Percentiles rank a stretch among this genome's conserved stretches.
phyloP scores from a whole-genome alignment of 805 yeast genomes.

The Scheffersomyces stipitis region DNA sequence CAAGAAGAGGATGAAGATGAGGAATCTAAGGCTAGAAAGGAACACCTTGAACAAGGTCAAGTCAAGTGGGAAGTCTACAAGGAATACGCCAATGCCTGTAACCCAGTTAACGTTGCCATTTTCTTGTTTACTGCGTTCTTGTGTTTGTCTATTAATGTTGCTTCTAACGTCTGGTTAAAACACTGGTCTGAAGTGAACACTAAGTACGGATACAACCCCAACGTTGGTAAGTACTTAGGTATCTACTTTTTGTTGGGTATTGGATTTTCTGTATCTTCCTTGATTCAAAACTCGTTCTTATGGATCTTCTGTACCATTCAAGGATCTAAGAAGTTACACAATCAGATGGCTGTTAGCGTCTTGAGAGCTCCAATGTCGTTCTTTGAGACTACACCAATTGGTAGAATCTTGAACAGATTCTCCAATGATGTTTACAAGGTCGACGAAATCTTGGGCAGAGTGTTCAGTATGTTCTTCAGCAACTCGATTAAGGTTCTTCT shows the following conservation, averaged over 20 bases:
- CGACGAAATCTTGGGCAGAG: constrained; percentile 75
- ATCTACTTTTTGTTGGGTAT: constrained; percentile 77
- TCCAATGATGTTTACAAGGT: constrained; percentile 88
- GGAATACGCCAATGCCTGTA: constrained; percentile 87
- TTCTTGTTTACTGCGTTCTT: constrained; percentile 56
- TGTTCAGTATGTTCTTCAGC: constrained; percentile 65
- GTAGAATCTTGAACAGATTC: constrained; percentile 86
- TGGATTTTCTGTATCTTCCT: constrained; percentile 56
- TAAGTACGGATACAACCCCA: constrained; percentile 65
- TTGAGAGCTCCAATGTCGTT: constrained; percentile 92
- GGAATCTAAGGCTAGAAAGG: constrained; percentile 52
- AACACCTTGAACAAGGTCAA: constrained; percentile 88
- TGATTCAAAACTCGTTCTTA: constrained; percentile 65
- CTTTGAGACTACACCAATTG: constrained; percentile 94
- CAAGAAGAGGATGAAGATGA: constrained; percentile 38
- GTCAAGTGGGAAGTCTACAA: constrained; percentile 85
- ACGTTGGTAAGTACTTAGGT: constrained; percentile 68
- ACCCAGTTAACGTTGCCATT: constrained; percentile 58
- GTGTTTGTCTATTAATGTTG: constrained; percentile 61
- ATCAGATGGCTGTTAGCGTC: constrained; percentile 67
- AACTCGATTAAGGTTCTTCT: constrained; percentile 65
- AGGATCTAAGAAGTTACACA: constrained; percentile 77
- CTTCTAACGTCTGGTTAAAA: constrained; percentile 88
- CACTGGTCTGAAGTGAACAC: constrained; percentile 95
- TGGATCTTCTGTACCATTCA: constrained; percentile 82